phyloP scores from a whole-genome alignment of 2,329 filamentous ascomycete genomes.

The Penicillium sp. region DNA sequence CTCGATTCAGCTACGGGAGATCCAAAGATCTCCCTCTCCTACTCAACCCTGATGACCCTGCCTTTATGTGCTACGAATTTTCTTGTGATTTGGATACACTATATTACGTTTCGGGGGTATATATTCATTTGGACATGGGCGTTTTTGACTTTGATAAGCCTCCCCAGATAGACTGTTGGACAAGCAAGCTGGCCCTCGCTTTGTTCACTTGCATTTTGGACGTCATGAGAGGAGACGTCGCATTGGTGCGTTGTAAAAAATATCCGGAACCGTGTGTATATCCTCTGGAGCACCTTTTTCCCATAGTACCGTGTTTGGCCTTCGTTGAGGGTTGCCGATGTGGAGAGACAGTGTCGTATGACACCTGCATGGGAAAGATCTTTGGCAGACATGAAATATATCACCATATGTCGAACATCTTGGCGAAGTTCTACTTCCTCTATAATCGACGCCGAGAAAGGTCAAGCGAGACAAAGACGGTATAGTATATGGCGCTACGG shows the following conservation, averaged over 20 bases:
- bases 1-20: conserved; percentile 19
- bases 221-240: background rate
- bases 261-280: background rate
- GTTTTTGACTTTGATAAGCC: background rate
- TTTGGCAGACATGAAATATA: background rate
- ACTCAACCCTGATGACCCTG: background rate
- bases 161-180: background rate
- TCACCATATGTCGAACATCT: background rate
- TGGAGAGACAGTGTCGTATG: background rate
- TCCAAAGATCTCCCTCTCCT: conserved; percentile 5
- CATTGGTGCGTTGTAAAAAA: conserved; percentile 1
- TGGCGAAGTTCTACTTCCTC: background rate
- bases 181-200: conserved; percentile 4
- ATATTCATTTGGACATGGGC: background rate
- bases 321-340: background rate
- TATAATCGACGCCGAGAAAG: background rate
- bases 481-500: background rate
- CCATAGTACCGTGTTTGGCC: background rate
- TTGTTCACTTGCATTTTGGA: conserved; percentile 1
- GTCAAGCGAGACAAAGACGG: background rate
- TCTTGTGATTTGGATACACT: background rate
- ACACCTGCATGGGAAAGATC: background rate
- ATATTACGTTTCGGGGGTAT: background rate
- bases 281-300: background rate
- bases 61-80: conserved; percentile 2